Base-by-base conservation (phyloP, 805 yeast genomes). In the Candida maris region DNA sequence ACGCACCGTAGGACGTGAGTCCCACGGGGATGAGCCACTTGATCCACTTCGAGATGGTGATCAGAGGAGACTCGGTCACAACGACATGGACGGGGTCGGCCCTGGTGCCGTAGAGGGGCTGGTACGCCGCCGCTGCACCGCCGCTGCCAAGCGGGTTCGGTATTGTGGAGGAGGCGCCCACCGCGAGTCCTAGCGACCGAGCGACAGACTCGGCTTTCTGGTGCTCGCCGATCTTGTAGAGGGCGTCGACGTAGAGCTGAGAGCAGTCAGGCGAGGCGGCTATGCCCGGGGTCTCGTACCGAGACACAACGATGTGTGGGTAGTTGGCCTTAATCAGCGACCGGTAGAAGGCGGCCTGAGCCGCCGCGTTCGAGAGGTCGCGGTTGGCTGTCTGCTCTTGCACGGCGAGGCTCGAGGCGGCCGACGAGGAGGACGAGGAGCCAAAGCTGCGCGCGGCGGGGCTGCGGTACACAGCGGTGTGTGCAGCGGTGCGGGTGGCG, bases 271-370 rank as follows among this genome's bases (percentile, higher is more conserved):
- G 72, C 38, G 85, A 80, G 9, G 81, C 67, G 7, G 95, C 93
- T 37, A 93, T 85, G n/a, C 96, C 96, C 0, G 93, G 84, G 6
- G 94, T 84, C 59, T 94, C 97, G 58, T 76, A 94, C 41, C 99
- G 75, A 39, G 93, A 82, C n/a, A 91, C 87, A 5, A 93, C 96
- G 37, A 91, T 81, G 52, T 88, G 95, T n/a, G 98, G 97, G 57
- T 87, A 93, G 62, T 85, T 85, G 37, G 91, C 74, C 39, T 75
- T 75, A 45, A 93, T 61, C 32, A 93, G 67, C 10, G 78, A 70
- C 44, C 75, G 73, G 65, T 93, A 93, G 53, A 93, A 91, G 38
- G 77, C 81, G 2, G 94, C 89, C 64, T 93, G 99, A 5, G 75
- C 68, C 4, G 57, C 64, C 1, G 97, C 74, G 59, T 85, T 82